Evolutionary conservation across 257 asterid species (phyloP).

Genomic region (Solanum clarkiae): DNA sequence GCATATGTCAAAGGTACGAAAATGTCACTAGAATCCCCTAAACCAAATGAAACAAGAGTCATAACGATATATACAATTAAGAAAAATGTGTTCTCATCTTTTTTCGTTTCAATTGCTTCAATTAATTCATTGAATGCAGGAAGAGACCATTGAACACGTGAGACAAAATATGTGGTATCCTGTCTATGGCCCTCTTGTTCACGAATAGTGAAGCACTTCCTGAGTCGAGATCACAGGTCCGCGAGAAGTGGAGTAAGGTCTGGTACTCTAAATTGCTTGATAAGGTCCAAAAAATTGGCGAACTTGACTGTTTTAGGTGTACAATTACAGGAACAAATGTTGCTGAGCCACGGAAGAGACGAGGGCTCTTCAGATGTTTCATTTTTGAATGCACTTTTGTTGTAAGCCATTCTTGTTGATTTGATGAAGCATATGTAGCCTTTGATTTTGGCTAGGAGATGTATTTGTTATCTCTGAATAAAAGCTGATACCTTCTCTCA

Average conservation of each 20-base stretch:
- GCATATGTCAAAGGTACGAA: slow-evolving; percentile 61
- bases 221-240: background rate
- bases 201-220: slow-evolving; percentile 49
- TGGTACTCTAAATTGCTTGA: background rate
- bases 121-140: slow-evolving; percentile 44
- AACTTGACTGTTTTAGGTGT: background rate
- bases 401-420: background rate
- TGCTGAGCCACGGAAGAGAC: background rate
- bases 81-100: background rate
- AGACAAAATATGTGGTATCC: slow-evolving; percentile 86
- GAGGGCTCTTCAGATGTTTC: background rate
- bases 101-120: background rate
- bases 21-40: background rate
- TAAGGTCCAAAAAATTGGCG: background rate
- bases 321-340: background rate
- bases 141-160: slow-evolving; percentile 49
- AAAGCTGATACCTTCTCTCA: background rate
- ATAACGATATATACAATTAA: background rate
- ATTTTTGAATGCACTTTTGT: background rate
- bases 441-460: background rate
- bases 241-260: background rate
- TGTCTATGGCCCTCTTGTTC: slow-evolving; percentile 89
- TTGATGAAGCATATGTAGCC: background rate
- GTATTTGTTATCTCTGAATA: background rate
- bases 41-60: background rate